phyloP scores from a whole-genome alignment of 2,329 filamentous ascomycete genomes.

The Aspergillus quadrilineatus region DNA sequence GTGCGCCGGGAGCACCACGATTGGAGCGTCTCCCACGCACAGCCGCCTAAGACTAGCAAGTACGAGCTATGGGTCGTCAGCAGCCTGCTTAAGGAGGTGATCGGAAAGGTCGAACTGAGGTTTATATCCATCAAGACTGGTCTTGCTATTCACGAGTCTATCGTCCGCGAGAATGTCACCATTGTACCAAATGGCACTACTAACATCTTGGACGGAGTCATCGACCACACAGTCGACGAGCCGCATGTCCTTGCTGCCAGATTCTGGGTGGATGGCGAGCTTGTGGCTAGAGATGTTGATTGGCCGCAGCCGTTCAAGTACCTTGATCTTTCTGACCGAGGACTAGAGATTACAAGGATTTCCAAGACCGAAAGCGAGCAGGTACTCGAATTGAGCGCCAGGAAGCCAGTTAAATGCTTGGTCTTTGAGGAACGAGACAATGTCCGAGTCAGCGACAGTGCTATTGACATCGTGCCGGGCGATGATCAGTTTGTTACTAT shows the following conservation, averaged over 20 bases:
- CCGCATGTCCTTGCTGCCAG: slow-evolving; percentile 55
- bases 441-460: slow-evolving; percentile 55
- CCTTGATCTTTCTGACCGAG: slow-evolving; percentile 53
- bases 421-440: slow-evolving; percentile 60
- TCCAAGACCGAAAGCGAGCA: slow-evolving; percentile 27
- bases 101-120: slow-evolving; percentile 40
- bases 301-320: slow-evolving; percentile 64
- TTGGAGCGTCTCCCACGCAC: slow-evolving; percentile 60
- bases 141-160: slow-evolving; percentile 52
- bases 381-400: slow-evolving; percentile 46
- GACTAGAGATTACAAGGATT: slow-evolving; percentile 47
- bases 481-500: slow-evolving; percentile 50
- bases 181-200: slow-evolving; percentile 58
- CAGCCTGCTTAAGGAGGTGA: slow-evolving; percentile 38
- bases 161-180: slow-evolving; percentile 49
- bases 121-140: slow-evolving; percentile 58
- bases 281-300: slow-evolving; percentile 57
- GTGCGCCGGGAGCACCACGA: slow-evolving; percentile 59
- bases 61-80: slow-evolving; percentile 60
- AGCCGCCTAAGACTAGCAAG: slow-evolving; percentile 53
- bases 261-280: slow-evolving; percentile 52
- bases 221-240: slow-evolving; percentile 52
- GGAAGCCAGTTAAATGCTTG: slow-evolving; percentile 59
- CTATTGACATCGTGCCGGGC: slow-evolving; percentile 59
- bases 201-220: slow-evolving; percentile 48